Percentiles rank a stretch among this genome's conserved stretches.
Conservation (phyloP, 805 yeast genomes). For the Kazachstania viticola region DNA sequence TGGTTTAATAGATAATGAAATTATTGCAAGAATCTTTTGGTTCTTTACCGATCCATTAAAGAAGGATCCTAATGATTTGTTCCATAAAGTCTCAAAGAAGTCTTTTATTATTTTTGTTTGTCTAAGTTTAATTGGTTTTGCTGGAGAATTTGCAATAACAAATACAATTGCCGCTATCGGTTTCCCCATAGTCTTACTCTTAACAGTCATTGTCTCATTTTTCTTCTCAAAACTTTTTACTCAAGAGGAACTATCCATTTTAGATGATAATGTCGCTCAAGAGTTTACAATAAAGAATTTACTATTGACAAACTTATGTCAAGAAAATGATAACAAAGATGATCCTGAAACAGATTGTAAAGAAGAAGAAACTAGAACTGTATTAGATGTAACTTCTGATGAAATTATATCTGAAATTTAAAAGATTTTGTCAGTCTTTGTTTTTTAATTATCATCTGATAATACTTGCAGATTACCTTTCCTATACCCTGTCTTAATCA, state of each 20-base stretch:
- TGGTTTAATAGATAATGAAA: slow-evolving; percentile 58
- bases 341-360: no score
- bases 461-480: no score
- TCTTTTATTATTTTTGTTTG: slow-evolving; percentile 41
- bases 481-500: no score
- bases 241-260: slow-evolving; percentile 40
- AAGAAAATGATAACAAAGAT: no score
- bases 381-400: no score
- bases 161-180: slow-evolving; percentile 87
- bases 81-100: slow-evolving; percentile 24
- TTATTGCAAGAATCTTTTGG: slow-evolving; percentile 51
- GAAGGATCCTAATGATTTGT: slow-evolving; percentile 21
- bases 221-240: slow-evolving; percentile 56
- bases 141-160: slow-evolving; percentile 75
- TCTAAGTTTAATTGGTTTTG: slow-evolving; percentile 56
- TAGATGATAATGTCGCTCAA: slow-evolving; percentile 60
- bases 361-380: no score
- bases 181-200: slow-evolving; percentile 73
- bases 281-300: slow-evolving; percentile 41
- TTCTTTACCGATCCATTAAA: slow-evolving; percentile 43
- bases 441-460: no score
- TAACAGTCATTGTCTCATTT: slow-evolving; percentile 52
- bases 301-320: slow-evolving; percentile 14
- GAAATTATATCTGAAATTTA: no score
- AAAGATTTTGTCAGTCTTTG: no score